A percentile compares a stretch with the other conserved stretches of the same genome.
Conservation (phyloP, 345 rosid species). For the Microcos paniculata region DNA sequence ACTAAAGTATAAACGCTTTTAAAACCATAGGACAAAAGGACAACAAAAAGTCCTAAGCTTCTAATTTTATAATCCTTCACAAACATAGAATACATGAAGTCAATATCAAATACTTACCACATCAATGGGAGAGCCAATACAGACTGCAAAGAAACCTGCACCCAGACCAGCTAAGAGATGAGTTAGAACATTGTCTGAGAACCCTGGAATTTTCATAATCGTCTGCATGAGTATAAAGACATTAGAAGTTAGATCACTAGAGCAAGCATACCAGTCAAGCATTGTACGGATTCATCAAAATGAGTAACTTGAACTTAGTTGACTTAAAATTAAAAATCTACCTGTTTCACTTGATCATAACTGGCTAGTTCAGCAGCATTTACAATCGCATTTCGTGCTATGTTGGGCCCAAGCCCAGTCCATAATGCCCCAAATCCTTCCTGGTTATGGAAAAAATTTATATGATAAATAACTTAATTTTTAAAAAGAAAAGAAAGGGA, state of each 20-base stretch:
- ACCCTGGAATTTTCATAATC: conserved; percentile 93
- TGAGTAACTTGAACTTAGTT: background rate
- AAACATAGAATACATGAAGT: background rate
- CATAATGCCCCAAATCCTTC: conserved; percentile 88
- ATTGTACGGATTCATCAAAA: background rate
- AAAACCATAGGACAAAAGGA: background rate
- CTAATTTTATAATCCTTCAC: background rate
- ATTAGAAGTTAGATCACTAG: conserved; percentile 43
- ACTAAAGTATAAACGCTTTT: background rate
- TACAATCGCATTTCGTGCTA: conserved; percentile 89
- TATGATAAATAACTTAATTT: background rate
- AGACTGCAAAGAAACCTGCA: conserved; percentile 93
- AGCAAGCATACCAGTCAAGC: conserved; percentile 13
- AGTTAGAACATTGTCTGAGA: conserved; percentile 73
- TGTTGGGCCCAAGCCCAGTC: conserved; percentile 97
- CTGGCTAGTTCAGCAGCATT: conserved; percentile 99
- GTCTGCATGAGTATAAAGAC: conserved; percentile 71
- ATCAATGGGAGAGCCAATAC: conserved; percentile 95
- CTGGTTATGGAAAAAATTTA: conserved; percentile 27
- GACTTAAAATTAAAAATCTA: background rate
- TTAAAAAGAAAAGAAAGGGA: conserved; percentile 3
- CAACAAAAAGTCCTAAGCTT: background rate
- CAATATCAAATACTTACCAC: conserved; percentile 52
- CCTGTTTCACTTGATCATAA: conserved; percentile 95
- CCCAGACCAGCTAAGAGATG: conserved; percentile 89